phyloP scores from a whole-genome alignment of 2,329 filamentous ascomycete species.

The Nothophaeocryptopus gaeumannii region DNA sequence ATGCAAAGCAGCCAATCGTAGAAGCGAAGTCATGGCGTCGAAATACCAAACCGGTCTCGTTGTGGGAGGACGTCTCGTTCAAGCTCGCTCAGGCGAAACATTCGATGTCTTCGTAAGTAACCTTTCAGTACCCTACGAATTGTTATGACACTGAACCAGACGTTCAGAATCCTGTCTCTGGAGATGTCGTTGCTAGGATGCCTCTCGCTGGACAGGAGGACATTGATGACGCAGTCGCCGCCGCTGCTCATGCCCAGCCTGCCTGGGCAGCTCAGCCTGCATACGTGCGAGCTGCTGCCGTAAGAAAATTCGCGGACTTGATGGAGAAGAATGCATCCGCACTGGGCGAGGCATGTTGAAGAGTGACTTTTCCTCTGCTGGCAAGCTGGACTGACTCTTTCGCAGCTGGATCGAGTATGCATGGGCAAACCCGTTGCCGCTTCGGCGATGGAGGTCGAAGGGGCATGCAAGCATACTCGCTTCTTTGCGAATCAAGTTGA shows the following conservation, averaged over 20 bases:
- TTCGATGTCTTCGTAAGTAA: slow-evolving; percentile 2
- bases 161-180: slow-evolving; percentile 48
- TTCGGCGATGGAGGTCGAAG: slow-evolving; percentile 27
- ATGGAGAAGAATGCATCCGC: slow-evolving; percentile 42
- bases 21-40: no score
- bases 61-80: no score
- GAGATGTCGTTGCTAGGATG: slow-evolving; percentile 39
- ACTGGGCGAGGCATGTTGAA: slow-evolving; percentile 41
- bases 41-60: no score
- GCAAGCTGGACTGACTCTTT: no score
- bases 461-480: not conserved
- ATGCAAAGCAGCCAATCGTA: no score
- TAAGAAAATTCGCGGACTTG: slow-evolving; percentile 60
- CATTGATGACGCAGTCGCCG: slow-evolving; percentile 55
- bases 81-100: not conserved
- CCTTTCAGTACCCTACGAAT: no score
- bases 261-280: no score
- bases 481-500: no score
- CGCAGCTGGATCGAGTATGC: no score
- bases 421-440: slow-evolving; percentile 15
- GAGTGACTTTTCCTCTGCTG: no score
- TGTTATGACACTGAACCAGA: not conserved
- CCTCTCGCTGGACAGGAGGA: slow-evolving; percentile 51
- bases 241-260: slow-evolving; percentile 50
- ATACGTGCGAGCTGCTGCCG: slow-evolving; percentile 55